Percentiles rank a stretch among this genome's conserved stretches.
phyloP scores from a whole-genome alignment of 208 protist species.

The Strigomonas culicis region DNA sequence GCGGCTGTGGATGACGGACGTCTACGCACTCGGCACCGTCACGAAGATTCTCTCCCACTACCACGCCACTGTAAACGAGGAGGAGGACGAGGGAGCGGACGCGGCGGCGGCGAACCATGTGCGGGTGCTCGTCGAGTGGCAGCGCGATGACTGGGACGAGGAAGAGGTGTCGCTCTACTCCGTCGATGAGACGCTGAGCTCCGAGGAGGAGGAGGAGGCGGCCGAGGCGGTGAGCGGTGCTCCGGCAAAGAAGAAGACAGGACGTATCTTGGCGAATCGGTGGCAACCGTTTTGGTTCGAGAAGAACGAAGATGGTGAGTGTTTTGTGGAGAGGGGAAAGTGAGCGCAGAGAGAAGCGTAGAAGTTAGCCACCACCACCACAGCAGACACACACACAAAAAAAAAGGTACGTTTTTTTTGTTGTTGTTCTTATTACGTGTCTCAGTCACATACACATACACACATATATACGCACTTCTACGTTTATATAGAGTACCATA shows the following conservation, averaged over 20 bases:
- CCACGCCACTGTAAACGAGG: not conserved
- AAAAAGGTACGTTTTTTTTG: not conserved
- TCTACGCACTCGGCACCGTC: constrained; percentile 74
- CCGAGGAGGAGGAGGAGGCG: constrained; percentile 49
- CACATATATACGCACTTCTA: constrained; percentile 1
- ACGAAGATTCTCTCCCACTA: constrained; percentile 21
- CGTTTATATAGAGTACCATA: not conserved
- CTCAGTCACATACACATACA: not conserved
- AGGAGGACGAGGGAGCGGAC: not conserved
- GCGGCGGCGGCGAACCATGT: constrained; percentile 17
- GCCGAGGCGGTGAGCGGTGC: too few relatives aligned
- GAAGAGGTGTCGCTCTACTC: constrained; percentile 76
- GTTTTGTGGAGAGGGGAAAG: not conserved
- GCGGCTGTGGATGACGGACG: constrained; percentile 84
- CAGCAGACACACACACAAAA: not conserved
- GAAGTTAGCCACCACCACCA: not conserved
- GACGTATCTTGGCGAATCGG: too few relatives aligned
- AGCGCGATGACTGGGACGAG: constrained; percentile 79
- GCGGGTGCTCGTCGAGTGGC: constrained; percentile 52
- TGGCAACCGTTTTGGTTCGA: constrained; percentile 88
- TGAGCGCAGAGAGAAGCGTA: not conserved
- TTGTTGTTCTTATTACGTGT: not conserved
- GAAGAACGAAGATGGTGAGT: not conserved
- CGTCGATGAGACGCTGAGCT: constrained; percentile 65
- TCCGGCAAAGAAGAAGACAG: too few relatives aligned